Conservation (phyloP, 257 asterid species). For the Rauvolfia tetraphylla region DNA sequence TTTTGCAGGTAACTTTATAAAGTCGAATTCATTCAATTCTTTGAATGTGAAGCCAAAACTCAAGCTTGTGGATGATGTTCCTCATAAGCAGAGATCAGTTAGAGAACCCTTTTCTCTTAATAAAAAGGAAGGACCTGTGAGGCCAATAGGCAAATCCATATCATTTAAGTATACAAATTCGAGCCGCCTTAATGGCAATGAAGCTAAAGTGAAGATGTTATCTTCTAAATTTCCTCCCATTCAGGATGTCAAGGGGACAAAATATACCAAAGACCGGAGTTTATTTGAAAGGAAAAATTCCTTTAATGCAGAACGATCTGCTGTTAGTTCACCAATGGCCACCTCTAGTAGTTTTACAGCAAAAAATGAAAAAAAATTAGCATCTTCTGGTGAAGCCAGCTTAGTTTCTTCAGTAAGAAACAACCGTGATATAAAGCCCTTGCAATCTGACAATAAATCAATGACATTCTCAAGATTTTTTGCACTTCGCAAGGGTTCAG, state of each 20-base stretch:
- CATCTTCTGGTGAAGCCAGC: slow-evolving; percentile 17
- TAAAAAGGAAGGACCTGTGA: slow-evolving; percentile 43
- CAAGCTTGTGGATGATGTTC: slow-evolving; percentile 26
- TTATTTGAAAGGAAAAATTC: slow-evolving; percentile 61
- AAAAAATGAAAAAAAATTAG: background rate
- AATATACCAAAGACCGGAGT: slow-evolving; percentile 49
- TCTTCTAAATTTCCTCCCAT: slow-evolving; percentile 53
- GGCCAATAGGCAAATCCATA: slow-evolving; percentile 14
- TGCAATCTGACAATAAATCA: slow-evolving; percentile 47
- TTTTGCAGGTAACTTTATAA: slow-evolving; percentile 43
- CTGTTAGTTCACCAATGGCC: slow-evolving; percentile 31
- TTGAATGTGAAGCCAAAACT: slow-evolving; percentile 13
- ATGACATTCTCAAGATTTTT: slow-evolving; percentile 46
- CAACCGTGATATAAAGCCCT: slow-evolving; percentile 44
- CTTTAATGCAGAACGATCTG: slow-evolving; percentile 26
- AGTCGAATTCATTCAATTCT: slow-evolving; percentile 19
- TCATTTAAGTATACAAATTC: slow-evolving; percentile 43
- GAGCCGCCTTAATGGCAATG: slow-evolving; percentile 31
- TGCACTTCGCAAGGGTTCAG: slow-evolving; percentile 48
- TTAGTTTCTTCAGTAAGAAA: slow-evolving; percentile 32
- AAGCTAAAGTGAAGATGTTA: slow-evolving; percentile 47
- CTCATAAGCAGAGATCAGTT: slow-evolving; percentile 64
- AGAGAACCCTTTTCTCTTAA: slow-evolving; percentile 52
- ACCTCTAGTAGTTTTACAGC: slow-evolving; percentile 31
- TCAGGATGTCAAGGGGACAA: slow-evolving; percentile 44